Evolutionary conservation across 1,284 basidiomycete genomes (phyloP).

Genomic region (Fomitopsis betulina): DNA sequence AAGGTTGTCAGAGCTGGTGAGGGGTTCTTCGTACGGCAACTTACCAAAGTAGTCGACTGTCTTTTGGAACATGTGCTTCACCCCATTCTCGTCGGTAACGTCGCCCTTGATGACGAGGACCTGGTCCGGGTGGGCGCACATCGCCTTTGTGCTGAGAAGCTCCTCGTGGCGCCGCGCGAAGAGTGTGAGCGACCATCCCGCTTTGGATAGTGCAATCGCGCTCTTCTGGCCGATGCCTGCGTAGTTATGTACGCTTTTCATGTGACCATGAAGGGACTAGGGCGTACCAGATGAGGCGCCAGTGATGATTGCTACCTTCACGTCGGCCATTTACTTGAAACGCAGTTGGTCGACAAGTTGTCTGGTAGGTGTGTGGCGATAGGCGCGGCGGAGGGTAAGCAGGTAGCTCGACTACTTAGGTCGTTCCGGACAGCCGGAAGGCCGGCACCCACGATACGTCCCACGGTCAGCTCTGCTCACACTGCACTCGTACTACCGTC

Average conservation of each 20-base stretch:
- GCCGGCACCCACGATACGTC: background rate
- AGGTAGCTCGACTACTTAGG: no score
- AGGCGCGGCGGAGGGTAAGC: no score
- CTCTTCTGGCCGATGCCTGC: slow-evolving; percentile 46
- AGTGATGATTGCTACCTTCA: background rate
- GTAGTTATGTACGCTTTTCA: background rate
- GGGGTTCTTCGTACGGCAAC: slow-evolving; percentile 8
- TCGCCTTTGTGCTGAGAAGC: slow-evolving; percentile 51
- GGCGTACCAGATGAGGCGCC: background rate
- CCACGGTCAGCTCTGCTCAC: background rate
- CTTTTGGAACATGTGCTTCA: slow-evolving; percentile 53
- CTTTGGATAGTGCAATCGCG: slow-evolving; percentile 43
- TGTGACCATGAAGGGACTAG: background rate
- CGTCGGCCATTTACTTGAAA: background rate
- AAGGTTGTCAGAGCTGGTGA: no score
- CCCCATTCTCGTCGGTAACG: slow-evolving; percentile 56
- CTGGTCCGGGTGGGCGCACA: slow-evolving; percentile 38
- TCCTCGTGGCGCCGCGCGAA: slow-evolving; percentile 50
- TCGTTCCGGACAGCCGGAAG: no score
- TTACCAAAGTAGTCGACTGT: slow-evolving; percentile 56
- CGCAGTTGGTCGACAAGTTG: background rate
- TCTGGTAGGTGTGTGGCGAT: no score
- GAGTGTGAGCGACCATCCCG: slow-evolving; percentile 42
- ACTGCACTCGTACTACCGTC: background rate
- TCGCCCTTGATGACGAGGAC: slow-evolving; percentile 53